Conservation (phyloP, 2,329 filamentous ascomycete genomes). For the Arthrinium phaeospermum region DNA sequence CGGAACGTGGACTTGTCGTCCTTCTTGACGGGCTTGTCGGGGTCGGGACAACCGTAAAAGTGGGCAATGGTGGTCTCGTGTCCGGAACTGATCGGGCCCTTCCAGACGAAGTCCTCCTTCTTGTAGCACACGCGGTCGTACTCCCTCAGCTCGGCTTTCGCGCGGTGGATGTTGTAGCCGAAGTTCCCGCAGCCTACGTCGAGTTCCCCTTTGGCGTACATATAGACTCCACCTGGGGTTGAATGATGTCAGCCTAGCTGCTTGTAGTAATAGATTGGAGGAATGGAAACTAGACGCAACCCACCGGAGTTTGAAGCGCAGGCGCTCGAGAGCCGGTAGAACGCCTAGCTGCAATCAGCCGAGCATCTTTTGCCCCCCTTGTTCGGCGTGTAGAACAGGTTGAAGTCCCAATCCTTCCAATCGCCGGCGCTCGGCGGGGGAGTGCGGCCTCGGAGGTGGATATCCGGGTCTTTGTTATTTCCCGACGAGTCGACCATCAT, state of each 20-base stretch:
- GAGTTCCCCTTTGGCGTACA: neutral
- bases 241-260: neutral
- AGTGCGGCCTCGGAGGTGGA: neutral
- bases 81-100: neutral
- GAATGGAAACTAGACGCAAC: neutral
- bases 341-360: neutral
- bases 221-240: neutral
- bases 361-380: neutral
- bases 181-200: neutral
- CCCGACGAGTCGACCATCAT: neutral
- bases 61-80: neutral
- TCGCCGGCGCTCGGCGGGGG: neutral
- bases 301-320: neutral
- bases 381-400: neutral
- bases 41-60: neutral
- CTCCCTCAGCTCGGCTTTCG: neutral
- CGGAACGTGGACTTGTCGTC: neutral
- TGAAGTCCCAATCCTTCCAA: neutral
- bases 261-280: neutral
- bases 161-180: neutral
- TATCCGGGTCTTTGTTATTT: neutral
- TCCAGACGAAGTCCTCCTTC: neutral
- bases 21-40: neutral
- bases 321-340: neutral
- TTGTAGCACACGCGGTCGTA: neutral